Base-by-base conservation (phyloP, 106 monocot species). In the Allium fistulosum region DNA sequence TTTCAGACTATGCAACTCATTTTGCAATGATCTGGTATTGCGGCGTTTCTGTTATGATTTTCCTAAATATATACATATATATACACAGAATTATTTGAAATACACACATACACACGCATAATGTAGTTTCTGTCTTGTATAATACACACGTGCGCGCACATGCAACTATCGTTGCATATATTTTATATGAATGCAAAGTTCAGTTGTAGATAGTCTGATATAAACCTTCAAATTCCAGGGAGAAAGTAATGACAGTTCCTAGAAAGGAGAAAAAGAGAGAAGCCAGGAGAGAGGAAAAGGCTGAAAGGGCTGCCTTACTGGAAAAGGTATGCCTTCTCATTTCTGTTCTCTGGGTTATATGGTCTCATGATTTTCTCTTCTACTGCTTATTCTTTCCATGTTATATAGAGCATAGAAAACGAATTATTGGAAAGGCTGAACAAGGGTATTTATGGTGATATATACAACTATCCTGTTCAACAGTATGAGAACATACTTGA, bases 241-340 rank as follows among this genome's bases (percentile, higher is more conserved):
- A 96, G 74, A 96, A 92, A 80, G 79, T 92, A 60, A 80, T 92
- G 86, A 96, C 92, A 59, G 68, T 92, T 46, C 96, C 96, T 48
- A 82, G 84, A 74, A 96, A 92, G 78, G 86, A 86, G 69, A 84
- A 82, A 62, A 88, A 92, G 67, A 81, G 91, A 79, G 88, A 92
- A 72, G 73, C 84, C 59, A 88, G 92, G 61, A 88, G 92, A 70
- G 88, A 88, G 78, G 84, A 88, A 58, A 92, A 92, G 63, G 96
- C 96, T 68, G 86, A 88, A 75, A 92, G 79, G 59, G 96, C 96
- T 69, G 96, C 96, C 55, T 61, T 81, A 55, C 62, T 96, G 12
- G 96, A 96, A 17, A 96, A 96, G 80, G 96, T 95, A 72, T 18
- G 14, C 13, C 48, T 17, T 49, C 11, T 26, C 15, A 37, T 10